Conservation (phyloP, 768 basidiomycete species). For the Phylloporus sp. region DNA sequence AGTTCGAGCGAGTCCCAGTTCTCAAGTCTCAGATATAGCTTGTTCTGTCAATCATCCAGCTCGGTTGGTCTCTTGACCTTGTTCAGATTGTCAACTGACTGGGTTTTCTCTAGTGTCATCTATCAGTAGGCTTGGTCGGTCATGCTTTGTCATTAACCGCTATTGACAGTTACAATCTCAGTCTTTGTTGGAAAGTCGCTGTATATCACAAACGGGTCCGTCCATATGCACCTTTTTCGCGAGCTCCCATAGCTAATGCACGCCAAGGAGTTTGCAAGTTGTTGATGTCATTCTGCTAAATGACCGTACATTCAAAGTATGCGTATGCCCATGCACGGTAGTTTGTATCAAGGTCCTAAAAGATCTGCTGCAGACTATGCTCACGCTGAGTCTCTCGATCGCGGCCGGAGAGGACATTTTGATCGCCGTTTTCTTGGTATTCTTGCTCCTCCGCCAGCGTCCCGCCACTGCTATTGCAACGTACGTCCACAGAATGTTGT, state of each 20-base stretch:
- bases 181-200: neutral
- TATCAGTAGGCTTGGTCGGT: neutral
- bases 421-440: neutral
- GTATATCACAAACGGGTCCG: neutral
- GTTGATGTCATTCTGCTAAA: neutral
- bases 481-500: neutral
- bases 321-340: neutral
- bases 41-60: neutral
- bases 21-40: neutral
- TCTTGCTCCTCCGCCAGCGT: neutral
- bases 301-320: neutral
- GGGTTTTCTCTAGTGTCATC: neutral
- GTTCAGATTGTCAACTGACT: neutral
- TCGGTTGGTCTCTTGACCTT: neutral
- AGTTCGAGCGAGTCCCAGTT: too few relatives aligned
- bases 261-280: neutral
- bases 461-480: neutral
- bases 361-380: neutral
- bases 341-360: neutral
- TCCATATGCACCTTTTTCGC: neutral
- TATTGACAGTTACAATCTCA: neutral
- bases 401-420: neutral
- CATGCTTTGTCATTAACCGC: neutral
- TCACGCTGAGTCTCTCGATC: neutral
- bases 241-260: neutral